These are phyloP conservation scores for Geosmithia morbida DNA, from an alignment of 2,329 filamentous ascomycete genomes.

Conservation along the genomic window DNA sequence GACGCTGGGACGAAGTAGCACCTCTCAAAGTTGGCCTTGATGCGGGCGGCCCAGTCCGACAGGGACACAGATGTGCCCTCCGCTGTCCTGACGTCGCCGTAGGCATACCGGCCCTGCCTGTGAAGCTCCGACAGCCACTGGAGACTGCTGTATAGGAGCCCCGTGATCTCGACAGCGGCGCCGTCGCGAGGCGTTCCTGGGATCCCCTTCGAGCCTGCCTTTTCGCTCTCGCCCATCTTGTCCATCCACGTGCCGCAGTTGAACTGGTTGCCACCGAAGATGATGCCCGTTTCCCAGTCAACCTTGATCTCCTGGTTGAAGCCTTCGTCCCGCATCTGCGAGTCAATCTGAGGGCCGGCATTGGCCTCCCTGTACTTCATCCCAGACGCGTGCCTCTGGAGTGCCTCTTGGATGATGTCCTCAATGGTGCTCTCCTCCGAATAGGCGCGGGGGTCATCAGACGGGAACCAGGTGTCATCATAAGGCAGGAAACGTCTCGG, in stretches of 20 bases:
- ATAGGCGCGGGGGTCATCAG: constrained; percentile 72
- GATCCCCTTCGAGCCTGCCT: constrained; percentile 80
- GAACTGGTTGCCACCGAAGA: constrained; percentile 84
- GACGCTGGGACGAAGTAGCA: constrained; percentile 76
- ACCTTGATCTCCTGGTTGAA: constrained; percentile 87
- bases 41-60: constrained; percentile 61
- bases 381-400: constrained; percentile 82
- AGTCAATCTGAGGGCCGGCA: constrained; percentile 74
- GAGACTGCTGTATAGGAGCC: constrained; percentile 80
- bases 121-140: constrained; percentile 62
- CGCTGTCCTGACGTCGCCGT: constrained; percentile 55
- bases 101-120: constrained; percentile 54
- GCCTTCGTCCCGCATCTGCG: constrained; percentile 82
- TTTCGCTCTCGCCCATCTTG: constrained; percentile 98
- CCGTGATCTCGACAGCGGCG: constrained; percentile 88
- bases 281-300: constrained; percentile 78
- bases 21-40: constrained; percentile 79
- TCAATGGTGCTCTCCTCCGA: constrained; percentile 70
- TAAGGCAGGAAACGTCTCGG: constrained; percentile 83
- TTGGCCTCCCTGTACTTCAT: constrained; percentile 93
- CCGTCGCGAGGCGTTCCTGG: constrained; percentile 96
- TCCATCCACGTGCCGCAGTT: constrained; percentile 99
- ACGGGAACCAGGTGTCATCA: constrained; percentile 86
- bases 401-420: constrained; percentile 82
- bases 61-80: constrained; percentile 52